A percentile compares a stretch with the other conserved stretches of the same genome.
phyloP scores from a whole-genome alignment of 768 basidiomycete species.

The Xerocomellus chrysenteron region DNA sequence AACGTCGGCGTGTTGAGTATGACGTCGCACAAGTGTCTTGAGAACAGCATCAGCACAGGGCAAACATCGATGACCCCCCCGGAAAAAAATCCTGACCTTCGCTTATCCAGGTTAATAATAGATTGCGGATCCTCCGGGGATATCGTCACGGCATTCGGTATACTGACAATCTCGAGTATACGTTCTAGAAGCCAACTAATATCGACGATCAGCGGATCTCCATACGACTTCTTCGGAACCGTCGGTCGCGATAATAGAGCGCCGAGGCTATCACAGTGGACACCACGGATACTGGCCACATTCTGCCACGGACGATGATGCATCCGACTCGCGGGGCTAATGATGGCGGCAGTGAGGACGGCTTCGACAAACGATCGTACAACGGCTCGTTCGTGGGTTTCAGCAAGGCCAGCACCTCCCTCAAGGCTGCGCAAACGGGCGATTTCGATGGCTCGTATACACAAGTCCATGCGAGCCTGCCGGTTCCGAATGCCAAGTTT shows the following conservation, averaged over 20 bases:
- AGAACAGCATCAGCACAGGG: slow-evolving; percentile 15
- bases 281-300: slow-evolving; percentile 61
- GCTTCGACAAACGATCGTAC: slow-evolving; percentile 81
- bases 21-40: slow-evolving; percentile 66
- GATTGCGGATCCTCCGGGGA: slow-evolving; percentile 50
- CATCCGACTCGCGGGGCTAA: slow-evolving; percentile 77
- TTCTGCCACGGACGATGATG: slow-evolving; percentile 79
- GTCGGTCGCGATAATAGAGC: slow-evolving; percentile 54
- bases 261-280: slow-evolving; percentile 58
- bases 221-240: slow-evolving; percentile 43
- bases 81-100: slow-evolving; percentile 50
- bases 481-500: slow-evolving; percentile 61
- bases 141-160: slow-evolving; percentile 66
- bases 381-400: slow-evolving; percentile 56
- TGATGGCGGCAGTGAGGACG: slow-evolving; percentile 68
- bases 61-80: background rate
- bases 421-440: slow-evolving; percentile 62
- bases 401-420: slow-evolving; percentile 29
- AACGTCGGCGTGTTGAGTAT: slow-evolving; percentile 53
- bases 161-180: slow-evolving; percentile 73
- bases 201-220: slow-evolving; percentile 64
- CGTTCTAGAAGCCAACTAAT: slow-evolving; percentile 83
- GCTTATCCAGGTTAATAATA: slow-evolving; percentile 80
- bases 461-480: slow-evolving; percentile 70
- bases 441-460: slow-evolving; percentile 72